These are phyloP conservation scores for Camelina laxa DNA, from an alignment of 345 rosid genomes.

Conservation along the genomic window DNA sequence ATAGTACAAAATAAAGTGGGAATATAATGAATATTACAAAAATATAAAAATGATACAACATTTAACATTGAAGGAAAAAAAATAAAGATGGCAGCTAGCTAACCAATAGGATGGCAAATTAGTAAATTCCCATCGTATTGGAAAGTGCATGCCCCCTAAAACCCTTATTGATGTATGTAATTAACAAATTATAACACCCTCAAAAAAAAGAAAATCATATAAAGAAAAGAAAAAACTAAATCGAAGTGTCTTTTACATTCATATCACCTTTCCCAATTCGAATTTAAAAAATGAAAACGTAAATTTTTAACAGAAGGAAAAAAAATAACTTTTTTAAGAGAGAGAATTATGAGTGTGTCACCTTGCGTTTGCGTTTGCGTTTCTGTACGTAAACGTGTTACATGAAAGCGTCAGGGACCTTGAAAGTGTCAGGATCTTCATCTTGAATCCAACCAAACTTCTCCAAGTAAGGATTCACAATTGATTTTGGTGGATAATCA, in stretches of 20 bases:
- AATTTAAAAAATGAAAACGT: not conserved
- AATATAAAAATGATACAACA: constrained; percentile 20
- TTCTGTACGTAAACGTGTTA: constrained; percentile 28
- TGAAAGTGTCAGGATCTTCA: constrained; percentile 76
- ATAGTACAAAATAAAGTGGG: constrained; percentile 12
- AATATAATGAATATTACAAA: constrained; percentile 23
- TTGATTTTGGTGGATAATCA: constrained; percentile 71
- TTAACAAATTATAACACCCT: constrained; percentile 32
- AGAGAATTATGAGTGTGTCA: constrained; percentile 30
- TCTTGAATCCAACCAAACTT: constrained; percentile 91
- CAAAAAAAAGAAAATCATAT: constrained; percentile 19
- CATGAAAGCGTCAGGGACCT: constrained; percentile 52
- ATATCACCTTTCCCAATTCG: constrained; percentile 23
- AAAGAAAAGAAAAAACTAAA: constrained; percentile 24
- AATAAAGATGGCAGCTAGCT: constrained; percentile 23
- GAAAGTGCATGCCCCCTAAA: constrained; percentile 30
- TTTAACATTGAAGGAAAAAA: not conserved
- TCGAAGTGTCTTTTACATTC: constrained; percentile 32
- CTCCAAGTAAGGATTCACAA: constrained; percentile 77
- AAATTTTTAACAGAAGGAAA: not conserved
- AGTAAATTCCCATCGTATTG: constrained; percentile 22
- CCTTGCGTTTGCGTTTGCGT: constrained; percentile 40
- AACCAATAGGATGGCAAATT: constrained; percentile 32
- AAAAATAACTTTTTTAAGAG: not conserved
- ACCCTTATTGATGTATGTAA: constrained; percentile 25